These are phyloP conservation scores for Komagataella mondaviorum DNA, from an alignment of 805 yeast genomes.

Conservation along the genomic window DNA sequence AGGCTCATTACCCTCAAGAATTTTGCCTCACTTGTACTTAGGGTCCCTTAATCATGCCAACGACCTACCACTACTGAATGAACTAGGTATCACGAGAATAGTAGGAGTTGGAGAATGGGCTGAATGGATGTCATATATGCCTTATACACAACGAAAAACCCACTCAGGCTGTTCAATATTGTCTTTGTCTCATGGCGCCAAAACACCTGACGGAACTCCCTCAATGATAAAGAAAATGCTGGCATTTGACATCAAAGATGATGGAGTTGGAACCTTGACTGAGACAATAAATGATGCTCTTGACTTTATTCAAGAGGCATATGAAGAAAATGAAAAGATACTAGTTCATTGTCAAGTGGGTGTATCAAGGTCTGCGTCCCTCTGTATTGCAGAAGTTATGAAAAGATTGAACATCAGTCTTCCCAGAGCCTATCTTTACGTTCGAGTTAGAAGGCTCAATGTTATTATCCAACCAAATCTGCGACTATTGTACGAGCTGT, in stretches of 20 bases:
- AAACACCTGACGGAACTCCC: not conserved
- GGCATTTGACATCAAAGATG: constrained; percentile 72
- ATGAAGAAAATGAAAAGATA: constrained; percentile 30
- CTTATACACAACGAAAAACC: constrained; percentile 7
- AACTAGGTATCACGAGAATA: constrained; percentile 57
- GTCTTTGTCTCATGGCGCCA: constrained; percentile 6
- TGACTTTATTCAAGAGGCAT: constrained; percentile 46
- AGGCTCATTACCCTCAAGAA: constrained; percentile 76
- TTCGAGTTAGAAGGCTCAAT: constrained; percentile 80
- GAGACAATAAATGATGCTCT: constrained; percentile 50
- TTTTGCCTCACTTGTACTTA: constrained; percentile 70
- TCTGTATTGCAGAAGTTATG: constrained; percentile 93
- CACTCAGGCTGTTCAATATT: constrained; percentile 17
- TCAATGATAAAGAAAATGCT: constrained; percentile 29
- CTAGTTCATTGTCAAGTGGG: constrained; percentile 94
- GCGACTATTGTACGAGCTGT: constrained; percentile 80
- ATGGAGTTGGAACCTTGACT: constrained; percentile 74
- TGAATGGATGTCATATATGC: constrained; percentile 37
- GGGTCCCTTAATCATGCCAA: constrained; percentile 81
- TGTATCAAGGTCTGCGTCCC: constrained; percentile 89
- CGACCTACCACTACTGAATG: constrained; percentile 43
- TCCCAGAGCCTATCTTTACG: constrained; percentile 73
- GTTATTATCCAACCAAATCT: constrained; percentile 91
- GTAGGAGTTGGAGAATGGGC: constrained; percentile 79
- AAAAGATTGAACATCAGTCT: constrained; percentile 50